Evolutionary conservation across 2,329 filamentous ascomycete species (phyloP).

Genomic region (Colletotrichum brevisporum): DNA sequence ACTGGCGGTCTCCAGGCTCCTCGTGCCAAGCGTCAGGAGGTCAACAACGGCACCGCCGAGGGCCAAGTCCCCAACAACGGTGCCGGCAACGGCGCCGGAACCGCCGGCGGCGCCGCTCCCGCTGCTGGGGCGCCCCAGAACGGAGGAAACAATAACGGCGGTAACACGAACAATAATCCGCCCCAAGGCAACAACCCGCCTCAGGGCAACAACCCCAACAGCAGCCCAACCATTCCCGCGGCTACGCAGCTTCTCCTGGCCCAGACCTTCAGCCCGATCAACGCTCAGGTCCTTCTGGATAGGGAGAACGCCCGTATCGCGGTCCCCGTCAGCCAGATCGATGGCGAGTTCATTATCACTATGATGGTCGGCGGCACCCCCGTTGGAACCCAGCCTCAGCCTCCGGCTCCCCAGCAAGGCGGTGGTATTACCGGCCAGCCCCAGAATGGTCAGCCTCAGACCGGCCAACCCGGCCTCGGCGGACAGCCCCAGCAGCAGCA

Average conservation of each 20-base stretch:
- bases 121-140: constrained; percentile 4
- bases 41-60: constrained; percentile 26
- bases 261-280: constrained; percentile 43
- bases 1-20: constrained; percentile 30
- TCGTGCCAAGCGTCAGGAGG: constrained; percentile 34
- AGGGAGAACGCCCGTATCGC: constrained; percentile 42
- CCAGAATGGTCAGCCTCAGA: constrained; percentile 1
- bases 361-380: constrained; percentile 40
- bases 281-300: constrained; percentile 40
- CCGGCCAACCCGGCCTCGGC: background rate
- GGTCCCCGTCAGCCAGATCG: constrained; percentile 42
- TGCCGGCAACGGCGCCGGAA: constrained; percentile 15
- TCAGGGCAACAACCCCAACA: background rate
- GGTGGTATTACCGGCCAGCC: constrained; percentile 10
- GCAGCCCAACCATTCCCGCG: constrained; percentile 35
- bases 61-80: background rate
- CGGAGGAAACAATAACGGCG: constrained; percentile 9
- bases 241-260: constrained; percentile 43
- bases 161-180: background rate
- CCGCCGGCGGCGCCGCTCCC: constrained; percentile 4
- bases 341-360: constrained; percentile 44
- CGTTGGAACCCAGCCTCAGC: constrained; percentile 35
- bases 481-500: background rate
- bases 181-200: constrained; percentile 6
- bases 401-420: constrained; percentile 27